Base-by-base conservation (phyloP, 169 alveolate species). In the Sarcocystis neurona region DNA sequence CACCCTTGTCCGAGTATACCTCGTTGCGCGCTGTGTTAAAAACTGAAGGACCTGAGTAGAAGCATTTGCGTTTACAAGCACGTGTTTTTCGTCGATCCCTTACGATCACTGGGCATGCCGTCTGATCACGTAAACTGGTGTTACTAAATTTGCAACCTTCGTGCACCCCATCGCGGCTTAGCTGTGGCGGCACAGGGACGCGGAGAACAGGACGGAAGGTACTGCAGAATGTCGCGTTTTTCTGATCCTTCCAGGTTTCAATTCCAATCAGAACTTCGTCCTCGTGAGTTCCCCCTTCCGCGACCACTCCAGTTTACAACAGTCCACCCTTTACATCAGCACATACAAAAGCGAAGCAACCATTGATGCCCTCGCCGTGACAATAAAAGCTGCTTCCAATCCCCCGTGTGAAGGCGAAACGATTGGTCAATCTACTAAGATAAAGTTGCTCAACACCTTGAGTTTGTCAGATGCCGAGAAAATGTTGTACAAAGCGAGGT, bases 191-290 rank as follows among this genome's bases (percentile, higher is more conserved):
- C n/a, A 5, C 10, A 20, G 39, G 18, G 60, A 18, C 39, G 23
- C 2, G 70, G 39, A 58, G 4, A 32, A 5, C n/a, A n/a, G n/a
- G n/a, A n/a, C n/a, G n/a, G n/a, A 48, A 48, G 27, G 6, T 15
- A 48, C 27, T 48, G 60, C 15, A 15, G 6, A 15, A 15, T 10
- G 27, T 48, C 60, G 60, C 60, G 27, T 48, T 15, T 27, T n/a
- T n/a, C n/a, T n/a, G n/a, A n/a, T n/a, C n/a, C n/a, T n/a, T n/a
- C 8, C 75, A 63, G 75, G 75, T 12, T 37, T 63, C 75, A 43
- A 63, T 18, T n/a, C 32, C 46, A 63, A 43, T n/a, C 2, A 30
- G 75, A 63, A 37, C 46, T 63, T 30, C 75, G 44, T 37, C 46
- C 32, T 41, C 27, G 75, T 63, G 43, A 30, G 32, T 41, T 6